Evolutionary conservation across 139 green algal genomes (phyloP).

Genomic region (Klebsormidium nitens): DNA sequence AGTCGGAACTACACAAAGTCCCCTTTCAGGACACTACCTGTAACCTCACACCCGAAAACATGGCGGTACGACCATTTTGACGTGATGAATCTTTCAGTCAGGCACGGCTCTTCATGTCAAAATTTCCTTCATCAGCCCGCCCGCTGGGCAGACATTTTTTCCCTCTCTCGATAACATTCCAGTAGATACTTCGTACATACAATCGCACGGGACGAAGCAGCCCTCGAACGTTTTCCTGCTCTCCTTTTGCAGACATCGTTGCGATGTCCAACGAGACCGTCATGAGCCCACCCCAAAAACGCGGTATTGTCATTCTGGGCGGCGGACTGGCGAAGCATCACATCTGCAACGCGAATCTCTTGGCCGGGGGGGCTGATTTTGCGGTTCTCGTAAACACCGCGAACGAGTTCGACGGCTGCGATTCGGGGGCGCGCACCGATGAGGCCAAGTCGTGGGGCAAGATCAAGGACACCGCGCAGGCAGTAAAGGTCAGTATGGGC

Average conservation of each 20-base stretch:
- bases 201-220: too few species aligned
- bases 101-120: not conserved
- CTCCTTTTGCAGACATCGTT: slow-evolving; percentile 52
- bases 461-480: slow-evolving; percentile 76
- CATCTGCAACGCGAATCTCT: slow-evolving; percentile 95
- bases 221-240: not conserved
- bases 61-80: too few species aligned
- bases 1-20: too few species aligned
- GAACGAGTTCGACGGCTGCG: slow-evolving; percentile 90
- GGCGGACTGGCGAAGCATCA: slow-evolving; percentile 95
- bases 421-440: slow-evolving; percentile 78
- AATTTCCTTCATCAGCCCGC: not conserved
- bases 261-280: slow-evolving; percentile 81
- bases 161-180: too few species aligned
- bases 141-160: not conserved
- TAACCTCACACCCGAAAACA: too few species aligned
- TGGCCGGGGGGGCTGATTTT: slow-evolving; percentile 94
- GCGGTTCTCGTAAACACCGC: slow-evolving; percentile 41
- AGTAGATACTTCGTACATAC: too few species aligned
- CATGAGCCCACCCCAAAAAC: slow-evolving; percentile 1
- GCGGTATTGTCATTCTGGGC: slow-evolving; percentile 84
- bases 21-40: too few species aligned
- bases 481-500: slow-evolving; percentile 49
- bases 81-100: too few species aligned
- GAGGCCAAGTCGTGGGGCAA: slow-evolving; percentile 95